These are phyloP conservation scores for Durio zibethinus DNA, from an alignment of 345 rosid species.

Conservation along the genomic window DNA sequence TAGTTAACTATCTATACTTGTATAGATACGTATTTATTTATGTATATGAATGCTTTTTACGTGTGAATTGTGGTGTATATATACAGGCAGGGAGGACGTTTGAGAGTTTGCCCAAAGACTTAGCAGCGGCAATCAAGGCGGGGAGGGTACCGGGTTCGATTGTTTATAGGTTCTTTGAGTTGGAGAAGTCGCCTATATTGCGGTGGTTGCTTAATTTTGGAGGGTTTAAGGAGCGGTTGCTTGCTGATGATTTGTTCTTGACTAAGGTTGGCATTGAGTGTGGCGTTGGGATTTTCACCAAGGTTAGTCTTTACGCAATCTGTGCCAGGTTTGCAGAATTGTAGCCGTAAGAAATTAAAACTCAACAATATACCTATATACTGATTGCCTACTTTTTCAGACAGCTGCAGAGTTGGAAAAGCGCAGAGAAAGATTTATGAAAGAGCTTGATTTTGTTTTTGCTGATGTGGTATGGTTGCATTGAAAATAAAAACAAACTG, in stretches of 20 bases:
- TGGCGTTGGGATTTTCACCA: constrained; percentile 73
- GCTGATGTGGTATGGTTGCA: constrained; percentile 55
- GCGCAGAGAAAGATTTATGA: constrained; percentile 48
- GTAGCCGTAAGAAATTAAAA: too few relatives aligned
- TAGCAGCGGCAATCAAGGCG: constrained; percentile 50
- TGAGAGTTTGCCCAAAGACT: constrained; percentile 57
- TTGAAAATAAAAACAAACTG: background rate
- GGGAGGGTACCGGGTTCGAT: constrained; percentile 56
- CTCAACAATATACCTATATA: background rate
- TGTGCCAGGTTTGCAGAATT: background rate
- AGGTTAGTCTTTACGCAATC: constrained; percentile 29
- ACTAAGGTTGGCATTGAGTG: constrained; percentile 68
- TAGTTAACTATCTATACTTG: background rate
- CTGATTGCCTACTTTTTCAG: constrained; percentile 25
- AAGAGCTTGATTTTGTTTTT: constrained; percentile 69
- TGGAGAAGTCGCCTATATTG: constrained; percentile 47
- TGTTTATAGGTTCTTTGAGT: constrained; percentile 45
- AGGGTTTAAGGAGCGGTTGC: constrained; percentile 65
- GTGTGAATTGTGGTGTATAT: constrained; percentile 4
- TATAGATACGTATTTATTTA: too few relatives aligned
- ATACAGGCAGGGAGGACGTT: constrained; percentile 43
- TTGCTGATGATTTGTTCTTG: constrained; percentile 69
- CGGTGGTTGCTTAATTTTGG: constrained; percentile 61
- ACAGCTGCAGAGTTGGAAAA: constrained; percentile 54
- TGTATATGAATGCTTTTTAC: background rate